Base-by-base conservation (phyloP, 225 moss, liverwort and hornwort genomes). In the Thuidium tamariscinum region DNA sequence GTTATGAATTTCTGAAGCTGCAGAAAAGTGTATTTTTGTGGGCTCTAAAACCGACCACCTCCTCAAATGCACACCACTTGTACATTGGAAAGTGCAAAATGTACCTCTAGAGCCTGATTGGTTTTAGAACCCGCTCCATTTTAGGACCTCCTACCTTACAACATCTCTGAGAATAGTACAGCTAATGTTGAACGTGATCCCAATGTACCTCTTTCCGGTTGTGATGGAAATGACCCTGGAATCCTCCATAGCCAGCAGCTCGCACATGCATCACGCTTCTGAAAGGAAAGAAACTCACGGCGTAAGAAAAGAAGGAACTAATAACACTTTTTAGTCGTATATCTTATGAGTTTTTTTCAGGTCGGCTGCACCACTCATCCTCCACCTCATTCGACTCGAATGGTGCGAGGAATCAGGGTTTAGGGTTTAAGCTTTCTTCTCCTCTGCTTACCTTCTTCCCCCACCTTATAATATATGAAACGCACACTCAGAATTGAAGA, bases 131-230 rank as follows among this genome's bases (percentile, higher is more conserved):
- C n/a, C n/a, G n/a, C n/a, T n/a, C n/a, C n/a, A n/a, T n/a, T n/a
- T n/a, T n/a, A n/a, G n/a, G n/a, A n/a, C n/a, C n/a, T n/a, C n/a
- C n/a, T n/a, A n/a, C n/a, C n/a, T 26, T 42, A 32, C 72, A 63
- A 52, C 69, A 83, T 62, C n/a, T 32, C 36, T 57, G 17, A 52
- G 68, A 78, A 37, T 13, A 26, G 16, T 16, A 25, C 23, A 75
- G 75, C 75, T 13, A 13, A 42, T 49, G 56, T 30, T 75, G 48
- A 41, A 42, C 32, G 63, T 34, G 60, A 81, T 60, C 9, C 32
- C 17, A 36, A 19, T 14, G 62, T 67, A 90, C 90, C 88, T 88
- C 86, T 90, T 90, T 63, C 61, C 83, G 14, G 22, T 80, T 41
- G 60, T 21, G 32, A 60, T 27, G 54, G 83, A 52, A 80, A 68